phyloP scores from a whole-genome alignment of 2,329 filamentous ascomycete genomes.

The Cladosporium halotolerans region DNA sequence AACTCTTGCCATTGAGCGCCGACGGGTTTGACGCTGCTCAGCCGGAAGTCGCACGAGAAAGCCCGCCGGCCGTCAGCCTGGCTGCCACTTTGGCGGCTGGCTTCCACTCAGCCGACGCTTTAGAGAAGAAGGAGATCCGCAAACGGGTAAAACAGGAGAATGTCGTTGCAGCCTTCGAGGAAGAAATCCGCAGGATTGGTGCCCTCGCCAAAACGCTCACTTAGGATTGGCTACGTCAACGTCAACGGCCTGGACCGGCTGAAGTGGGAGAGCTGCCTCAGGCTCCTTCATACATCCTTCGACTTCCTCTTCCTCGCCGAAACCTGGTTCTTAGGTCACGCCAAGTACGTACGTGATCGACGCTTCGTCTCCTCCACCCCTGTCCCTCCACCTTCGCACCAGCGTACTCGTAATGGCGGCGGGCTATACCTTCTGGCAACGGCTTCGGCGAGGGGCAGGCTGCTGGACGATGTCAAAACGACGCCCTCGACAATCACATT shows the following conservation, averaged over 20 bases:
- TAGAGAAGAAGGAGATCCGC: neutral
- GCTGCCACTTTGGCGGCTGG: too few relatives aligned
- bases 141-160: neutral
- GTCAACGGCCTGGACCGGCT: neutral
- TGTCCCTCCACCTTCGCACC: neutral
- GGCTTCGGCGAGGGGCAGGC: neutral
- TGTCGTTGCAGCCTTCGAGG: neutral
- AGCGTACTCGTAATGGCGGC: neutral
- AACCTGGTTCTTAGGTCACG: neutral
- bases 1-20: too few relatives aligned
- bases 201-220: neutral
- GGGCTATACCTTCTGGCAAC: neutral
- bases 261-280: neutral
- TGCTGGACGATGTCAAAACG: neutral
- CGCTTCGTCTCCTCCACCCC: neutral
- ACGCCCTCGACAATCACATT: too few relatives aligned
- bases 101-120: neutral
- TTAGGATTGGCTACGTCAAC: neutral
- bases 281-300: neutral
- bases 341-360: neutral
- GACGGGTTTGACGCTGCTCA: too few relatives aligned
- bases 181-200: neutral
- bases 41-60: too few relatives aligned
- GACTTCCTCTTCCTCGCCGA: slow-evolving; percentile 1
- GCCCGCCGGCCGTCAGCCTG: too few relatives aligned